Percentiles rank a stretch among this genome's conserved stretches.
Conservation (phyloP, 2,329 filamentous ascomycete genomes). For the Penicillium sp. region DNA sequence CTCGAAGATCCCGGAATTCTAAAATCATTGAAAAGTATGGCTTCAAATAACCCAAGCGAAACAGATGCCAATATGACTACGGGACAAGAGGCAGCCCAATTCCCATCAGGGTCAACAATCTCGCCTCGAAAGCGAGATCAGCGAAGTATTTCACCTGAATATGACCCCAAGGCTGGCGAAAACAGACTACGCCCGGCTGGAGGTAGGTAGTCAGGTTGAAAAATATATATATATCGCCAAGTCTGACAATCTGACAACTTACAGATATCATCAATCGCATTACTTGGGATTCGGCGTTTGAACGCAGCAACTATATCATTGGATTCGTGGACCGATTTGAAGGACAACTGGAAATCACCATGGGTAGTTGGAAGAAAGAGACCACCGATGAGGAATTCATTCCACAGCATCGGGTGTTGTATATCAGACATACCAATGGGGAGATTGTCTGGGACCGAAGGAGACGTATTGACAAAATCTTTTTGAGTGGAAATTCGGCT, state of each 20-base stretch:
- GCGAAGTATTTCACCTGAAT: slow-evolving; percentile 2
- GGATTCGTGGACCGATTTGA: slow-evolving; percentile 57
- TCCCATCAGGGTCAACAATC: not conserved
- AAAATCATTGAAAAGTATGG: not conserved
- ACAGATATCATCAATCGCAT: slow-evolving; percentile 51
- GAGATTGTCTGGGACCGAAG: slow-evolving; percentile 54
- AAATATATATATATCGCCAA: not conserved
- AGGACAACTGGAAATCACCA: slow-evolving; percentile 49
- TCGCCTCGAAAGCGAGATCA: not conserved
- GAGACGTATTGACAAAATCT: slow-evolving; percentile 49
- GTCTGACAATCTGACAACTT: not conserved
- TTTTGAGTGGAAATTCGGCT: slow-evolving; percentile 45
- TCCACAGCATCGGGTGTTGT: slow-evolving; percentile 55
- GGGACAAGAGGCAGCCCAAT: not conserved
- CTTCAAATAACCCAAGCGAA: not conserved
- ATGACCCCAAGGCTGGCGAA: slow-evolving; percentile 13
- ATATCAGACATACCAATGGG: slow-evolving; percentile 44
- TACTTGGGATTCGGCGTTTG: slow-evolving; percentile 51
- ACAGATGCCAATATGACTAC: not conserved
- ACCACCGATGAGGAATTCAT: slow-evolving; percentile 58
- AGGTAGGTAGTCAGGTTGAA: slow-evolving; percentile 8
- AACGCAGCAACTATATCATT: slow-evolving; percentile 49
- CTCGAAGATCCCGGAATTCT: too few species aligned
- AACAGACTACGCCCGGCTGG: slow-evolving; percentile 22
- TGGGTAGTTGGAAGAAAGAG: slow-evolving; percentile 55